phyloP scores from a whole-genome alignment of 768 basidiomycete species.

The Leccinum olivaceopallidum region DNA sequence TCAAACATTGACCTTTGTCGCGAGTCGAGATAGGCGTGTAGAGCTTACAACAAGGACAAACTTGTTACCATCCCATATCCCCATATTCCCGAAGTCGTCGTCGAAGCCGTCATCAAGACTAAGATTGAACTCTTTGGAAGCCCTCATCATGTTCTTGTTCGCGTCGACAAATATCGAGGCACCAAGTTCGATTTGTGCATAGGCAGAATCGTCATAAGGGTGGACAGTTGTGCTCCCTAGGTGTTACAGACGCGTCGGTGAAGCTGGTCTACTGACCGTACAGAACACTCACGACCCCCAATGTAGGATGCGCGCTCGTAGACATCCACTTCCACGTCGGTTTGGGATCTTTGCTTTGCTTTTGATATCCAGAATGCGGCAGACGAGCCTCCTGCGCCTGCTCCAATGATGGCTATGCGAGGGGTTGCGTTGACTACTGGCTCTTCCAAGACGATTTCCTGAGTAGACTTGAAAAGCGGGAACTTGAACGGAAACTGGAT shows the following conservation, averaged over 20 bases:
- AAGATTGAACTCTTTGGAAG: constrained; percentile 78
- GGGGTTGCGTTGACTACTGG: constrained; percentile 35
- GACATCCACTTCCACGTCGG: constrained; percentile 79
- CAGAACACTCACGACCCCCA: constrained; percentile 73
- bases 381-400: constrained; percentile 84
- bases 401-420: constrained; percentile 84
- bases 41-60: constrained; percentile 62
- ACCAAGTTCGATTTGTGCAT: constrained; percentile 76
- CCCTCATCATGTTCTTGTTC: constrained; percentile 74
- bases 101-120: constrained; percentile 49
- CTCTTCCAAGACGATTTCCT: constrained; percentile 21
- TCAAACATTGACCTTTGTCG: constrained; percentile 3
- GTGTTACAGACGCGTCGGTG: constrained; percentile 5
- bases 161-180: constrained; percentile 83
- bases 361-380: constrained; percentile 85
- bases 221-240: constrained; percentile 77
- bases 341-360: constrained; percentile 66
- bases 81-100: constrained; percentile 48
- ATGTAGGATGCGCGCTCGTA: constrained; percentile 77
- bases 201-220: constrained; percentile 60
- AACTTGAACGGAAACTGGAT: constrained; percentile 55
- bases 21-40: neutral
- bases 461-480: constrained; percentile 50
- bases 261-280: constrained; percentile 1
- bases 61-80: constrained; percentile 82